Percentiles rank a stretch among this genome's conserved stretches.
These are phyloP conservation scores for Dittrichia graveolens DNA, from an alignment of 129 eudicot genomes.

Conservation along the genomic window DNA sequence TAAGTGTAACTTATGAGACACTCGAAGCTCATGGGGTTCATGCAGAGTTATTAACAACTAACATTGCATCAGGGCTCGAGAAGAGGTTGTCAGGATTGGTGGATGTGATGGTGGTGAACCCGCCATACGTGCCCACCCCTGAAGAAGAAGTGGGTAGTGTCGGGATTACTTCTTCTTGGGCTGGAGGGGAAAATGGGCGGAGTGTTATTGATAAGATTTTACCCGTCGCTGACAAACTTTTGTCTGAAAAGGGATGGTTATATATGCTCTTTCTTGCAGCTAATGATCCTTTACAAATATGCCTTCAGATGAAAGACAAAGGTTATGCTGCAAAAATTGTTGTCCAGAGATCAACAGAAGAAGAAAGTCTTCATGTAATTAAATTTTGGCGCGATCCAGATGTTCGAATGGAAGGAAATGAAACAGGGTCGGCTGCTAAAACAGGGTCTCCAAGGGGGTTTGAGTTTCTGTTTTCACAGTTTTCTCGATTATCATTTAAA, in stretches of 20 bases:
- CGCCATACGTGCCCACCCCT: conserved; percentile 95
- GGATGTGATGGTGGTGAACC: conserved; percentile 82
- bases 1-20: conserved; percentile 67
- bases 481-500: conserved; percentile 37
- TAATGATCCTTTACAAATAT: conserved; percentile 65
- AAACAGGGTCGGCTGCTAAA: conserved; percentile 19
- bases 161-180: conserved; percentile 84
- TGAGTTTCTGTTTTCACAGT: conserved; percentile 42
- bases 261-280: conserved; percentile 71
- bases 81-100: conserved; percentile 53
- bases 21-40: conserved; percentile 74
- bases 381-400: conserved; percentile 89
- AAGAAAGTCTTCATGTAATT: conserved; percentile 73
- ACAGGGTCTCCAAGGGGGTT: conserved; percentile 24
- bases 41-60: conserved; percentile 64
- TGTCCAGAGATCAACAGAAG: conserved; percentile 88
- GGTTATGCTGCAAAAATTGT: conserved; percentile 74
- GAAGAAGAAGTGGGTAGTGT: conserved; percentile 77
- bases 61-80: conserved; percentile 77
- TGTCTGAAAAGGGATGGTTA: conserved; percentile 84
- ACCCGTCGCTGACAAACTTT: conserved; percentile 74
- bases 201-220: conserved; percentile 76
- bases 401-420: conserved; percentile 40
- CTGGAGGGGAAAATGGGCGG: conserved; percentile 94
- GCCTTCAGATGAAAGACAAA: conserved; percentile 69